Evolutionary conservation across 208 protist species (phyloP), one percentile per base, ranked within the genome.

Genomic region (Angomonas deanei): DNA sequence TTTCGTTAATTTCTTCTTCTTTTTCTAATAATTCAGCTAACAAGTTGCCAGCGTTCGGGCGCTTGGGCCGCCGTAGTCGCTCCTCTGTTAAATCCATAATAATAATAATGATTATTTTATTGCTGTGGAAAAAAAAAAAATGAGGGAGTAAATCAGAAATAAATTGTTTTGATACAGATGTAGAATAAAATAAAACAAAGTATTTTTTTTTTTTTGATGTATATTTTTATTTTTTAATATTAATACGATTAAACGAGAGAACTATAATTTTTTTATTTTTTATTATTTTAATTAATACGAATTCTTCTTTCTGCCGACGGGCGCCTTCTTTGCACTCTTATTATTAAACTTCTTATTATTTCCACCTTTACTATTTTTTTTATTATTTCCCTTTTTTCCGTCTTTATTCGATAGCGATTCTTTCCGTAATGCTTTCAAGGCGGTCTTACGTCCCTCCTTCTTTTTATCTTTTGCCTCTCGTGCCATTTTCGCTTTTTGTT

Each of bases 381-480:
- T 56, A 11, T 60, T 72, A 11, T 60, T 72, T 2, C 33, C 54
- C 5, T 39, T 17, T 47, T 74, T 74, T 8, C 36, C 49, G 3
- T 36, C 31, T n/a, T 64, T 59, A 15, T 26, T 26, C 23, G 47
- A 27, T 6, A 26, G n/a, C 23, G n/a, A 6, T 17, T 26, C 47
- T 62, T 30, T 62, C 21, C 0, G 33, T 21, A 15, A 64, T 52
- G 15, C 54, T 28, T 50, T 52, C 46, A 30, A 4, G 13, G 56
- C 46, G 15, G 21, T 31, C n/a, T 36, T 47, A 3, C 48, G 49
- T 10, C n/a, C 64, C 10, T 46, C 46, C 59, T 66, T 63, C 33
- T 68, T 69, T 61, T 76, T 77, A 21, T 70, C 57, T 8, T 38
- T 10, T 6, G 61, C 66, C 10, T 26, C 49, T 50, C 17, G 24